These are phyloP conservation scores for Cicer chorassanicum DNA, from an alignment of 306 rosid genomes.

Conservation along the genomic window DNA sequence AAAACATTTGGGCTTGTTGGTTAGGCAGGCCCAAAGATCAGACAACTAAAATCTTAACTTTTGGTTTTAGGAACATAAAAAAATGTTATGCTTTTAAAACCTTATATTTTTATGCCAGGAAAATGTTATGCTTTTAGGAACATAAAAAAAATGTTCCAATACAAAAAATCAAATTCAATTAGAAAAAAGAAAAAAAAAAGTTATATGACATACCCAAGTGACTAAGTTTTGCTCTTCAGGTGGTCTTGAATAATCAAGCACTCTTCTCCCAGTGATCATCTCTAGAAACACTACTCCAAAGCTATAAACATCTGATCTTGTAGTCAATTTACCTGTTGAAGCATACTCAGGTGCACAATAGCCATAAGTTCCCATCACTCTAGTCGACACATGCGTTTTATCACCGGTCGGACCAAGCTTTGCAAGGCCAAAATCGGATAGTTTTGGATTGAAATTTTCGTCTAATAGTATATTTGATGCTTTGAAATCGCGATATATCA, in stretches of 20 bases:
- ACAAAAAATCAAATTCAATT: too few species aligned
- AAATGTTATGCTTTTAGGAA: slow-evolving; percentile 6
- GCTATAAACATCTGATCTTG: slow-evolving; percentile 85
- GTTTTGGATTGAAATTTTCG: slow-evolving; percentile 76
- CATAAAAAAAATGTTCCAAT: slow-evolving; percentile 11
- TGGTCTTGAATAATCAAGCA: slow-evolving; percentile 71
- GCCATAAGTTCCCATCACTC: slow-evolving; percentile 98
- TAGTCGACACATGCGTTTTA: slow-evolving; percentile 87
- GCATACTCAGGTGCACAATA: slow-evolving; percentile 98
- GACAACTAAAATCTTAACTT: too few species aligned
- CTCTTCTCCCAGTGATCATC: slow-evolving; percentile 89
- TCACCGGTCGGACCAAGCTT: slow-evolving; percentile 93
- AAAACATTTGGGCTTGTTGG: neutral
- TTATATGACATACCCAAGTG: slow-evolving; percentile 67
- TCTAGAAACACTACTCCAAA: slow-evolving; percentile 90
- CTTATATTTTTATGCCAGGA: neutral
- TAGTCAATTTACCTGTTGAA: slow-evolving; percentile 73
- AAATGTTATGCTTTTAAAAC: neutral
- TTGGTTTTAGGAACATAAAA: too few species aligned
- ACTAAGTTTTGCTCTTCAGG: slow-evolving; percentile 71
- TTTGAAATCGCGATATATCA: slow-evolving; percentile 88
- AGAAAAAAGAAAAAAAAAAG: neutral
- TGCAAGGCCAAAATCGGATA: slow-evolving; percentile 94
- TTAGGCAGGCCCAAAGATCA: too few species aligned
- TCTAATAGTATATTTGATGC: slow-evolving; percentile 87